Evolutionary conservation across 1,139 yeast species (phyloP).

Genomic region (Debaryomyces fabryi): DNA sequence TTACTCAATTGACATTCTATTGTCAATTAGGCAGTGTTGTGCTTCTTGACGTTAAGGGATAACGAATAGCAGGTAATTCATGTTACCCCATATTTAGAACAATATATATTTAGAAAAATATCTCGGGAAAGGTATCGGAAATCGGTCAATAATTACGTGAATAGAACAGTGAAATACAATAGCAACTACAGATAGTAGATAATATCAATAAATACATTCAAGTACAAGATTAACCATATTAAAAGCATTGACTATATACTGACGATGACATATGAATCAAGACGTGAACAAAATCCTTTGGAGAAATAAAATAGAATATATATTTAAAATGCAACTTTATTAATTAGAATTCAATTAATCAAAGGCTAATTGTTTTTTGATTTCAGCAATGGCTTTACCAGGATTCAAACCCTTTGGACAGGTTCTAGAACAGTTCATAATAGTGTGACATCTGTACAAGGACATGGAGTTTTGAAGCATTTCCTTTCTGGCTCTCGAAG

Average conservation of each 20-base stretch:
- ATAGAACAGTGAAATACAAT: not conserved
- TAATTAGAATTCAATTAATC: conserved; percentile 39
- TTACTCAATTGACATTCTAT: not conserved
- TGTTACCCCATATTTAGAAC: not conserved
- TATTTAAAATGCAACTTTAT: conserved; percentile 7
- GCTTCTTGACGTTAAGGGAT: not conserved
- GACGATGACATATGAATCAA: not conserved
- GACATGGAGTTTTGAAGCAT: conserved; percentile 97
- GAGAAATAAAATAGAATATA: conserved; percentile 6
- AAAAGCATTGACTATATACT: not conserved
- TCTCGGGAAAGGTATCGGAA: not conserved
- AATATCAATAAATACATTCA: conserved; percentile 1
- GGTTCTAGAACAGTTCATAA: conserved; percentile 96
- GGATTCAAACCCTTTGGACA: conserved; percentile 99
- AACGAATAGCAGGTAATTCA: not conserved
- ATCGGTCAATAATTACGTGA: not conserved
- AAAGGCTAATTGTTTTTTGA: conserved; percentile 89
- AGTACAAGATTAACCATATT: not conserved
- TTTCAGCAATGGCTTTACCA: conserved; percentile 95
- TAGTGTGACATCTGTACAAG: conserved; percentile 97
- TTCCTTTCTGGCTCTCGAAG: conserved; percentile 76
- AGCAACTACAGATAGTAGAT: not conserved
- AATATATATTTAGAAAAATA: not conserved
- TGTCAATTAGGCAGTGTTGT: not conserved
- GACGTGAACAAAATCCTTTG: conserved; percentile 3